These are phyloP conservation scores for Rhipidocladum racemiflorum DNA, from an alignment of 176 grass and related monocot species.

Conservation along the genomic window DNA sequence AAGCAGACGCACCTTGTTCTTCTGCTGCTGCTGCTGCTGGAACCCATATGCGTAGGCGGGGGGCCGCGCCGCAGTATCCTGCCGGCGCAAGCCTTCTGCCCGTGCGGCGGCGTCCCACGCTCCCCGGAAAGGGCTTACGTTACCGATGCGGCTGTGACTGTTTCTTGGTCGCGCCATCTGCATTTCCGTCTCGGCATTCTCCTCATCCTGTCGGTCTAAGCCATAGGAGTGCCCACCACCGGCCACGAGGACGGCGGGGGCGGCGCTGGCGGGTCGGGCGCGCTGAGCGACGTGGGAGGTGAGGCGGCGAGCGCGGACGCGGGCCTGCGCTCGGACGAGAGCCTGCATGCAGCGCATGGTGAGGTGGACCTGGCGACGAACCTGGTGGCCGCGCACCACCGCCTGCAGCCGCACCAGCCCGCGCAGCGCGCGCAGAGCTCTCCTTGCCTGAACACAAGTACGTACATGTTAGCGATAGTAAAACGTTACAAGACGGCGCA, in stretches of 20 bases:
- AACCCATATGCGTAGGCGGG: slow-evolving; percentile 43
- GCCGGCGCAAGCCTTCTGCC: slow-evolving; percentile 28
- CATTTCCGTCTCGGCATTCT: neutral
- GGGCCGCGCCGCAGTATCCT: slow-evolving; percentile 27
- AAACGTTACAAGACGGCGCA: too few species aligned
- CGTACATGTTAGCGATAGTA: neutral
- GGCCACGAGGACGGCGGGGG: neutral
- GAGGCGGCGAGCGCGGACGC: slow-evolving; percentile 60
- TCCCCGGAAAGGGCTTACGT: slow-evolving; percentile 17
- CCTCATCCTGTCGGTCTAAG: neutral
- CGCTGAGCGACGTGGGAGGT: neutral
- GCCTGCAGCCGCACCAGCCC: slow-evolving; percentile 78
- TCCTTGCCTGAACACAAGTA: slow-evolving; percentile 42
- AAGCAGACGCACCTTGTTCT: neutral
- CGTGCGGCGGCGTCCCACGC: slow-evolving; percentile 28
- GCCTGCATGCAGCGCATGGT: slow-evolving; percentile 85
- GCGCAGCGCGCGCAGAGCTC: slow-evolving; percentile 52
- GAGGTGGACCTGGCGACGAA: slow-evolving; percentile 69
- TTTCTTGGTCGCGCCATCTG: slow-evolving; percentile 4
- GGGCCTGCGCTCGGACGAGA: slow-evolving; percentile 73
- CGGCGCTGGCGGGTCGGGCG: neutral
- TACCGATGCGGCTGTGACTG: neutral
- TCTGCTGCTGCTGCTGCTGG: slow-evolving; percentile 30
- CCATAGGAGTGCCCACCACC: neutral
- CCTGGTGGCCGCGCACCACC: slow-evolving; percentile 73